Evolutionary conservation across 192 early-diverging fungal species (phyloP), one percentile per base, ranked within the genome.

Genomic region (Backusella morwellensis): DNA sequence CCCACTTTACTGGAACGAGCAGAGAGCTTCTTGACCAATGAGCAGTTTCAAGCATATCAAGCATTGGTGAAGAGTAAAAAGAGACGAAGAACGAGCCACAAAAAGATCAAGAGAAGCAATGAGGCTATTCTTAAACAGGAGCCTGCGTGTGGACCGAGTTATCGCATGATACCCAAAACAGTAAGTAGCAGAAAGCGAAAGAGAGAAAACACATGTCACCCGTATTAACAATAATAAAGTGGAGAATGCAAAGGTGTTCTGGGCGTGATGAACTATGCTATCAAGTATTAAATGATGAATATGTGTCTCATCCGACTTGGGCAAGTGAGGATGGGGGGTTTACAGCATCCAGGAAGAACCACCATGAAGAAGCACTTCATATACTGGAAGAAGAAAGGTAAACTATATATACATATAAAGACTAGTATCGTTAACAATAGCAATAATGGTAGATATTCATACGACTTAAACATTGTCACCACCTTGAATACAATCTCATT

Each of bases 381-480:
- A 92, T 92, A 67, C 93, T 91, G 82, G 98, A 99, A 81, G 98
- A 99, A 80, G 97, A 99, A 85, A 89, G 86, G 47, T 88, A 87
- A 42, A 97, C 98, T 29, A 35, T n/a, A 26, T n/a, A n/a, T n/a
- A n/a, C n/a, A n/a, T 21, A 54, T 54, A 54, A 23, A 56, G 0
- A 56, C 8, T 23, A 0, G 23, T 26, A 56, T 56, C n/a, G 3
- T 6, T 56, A 23, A 56, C 26, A 32, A 32, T 50, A 66, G 35
- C 0, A 2, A 38, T n/a, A 40, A n/a, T 6, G 14, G 26, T 72
- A 83, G 83, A 35, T 87, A 84, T 44, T 96, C 99, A 77, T 98
- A 98, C 88, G 97, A 99, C 78, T 88, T 98, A 77, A 96, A 97
- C 82, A 98, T 99, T 80, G 95, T 97, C 78, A 92, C 97, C 35